Evolutionary conservation across 1,284 basidiomycete genomes (phyloP), one percentile per base, ranked within the genome.

Genomic region (Phylloboletellus chloephorus): DNA sequence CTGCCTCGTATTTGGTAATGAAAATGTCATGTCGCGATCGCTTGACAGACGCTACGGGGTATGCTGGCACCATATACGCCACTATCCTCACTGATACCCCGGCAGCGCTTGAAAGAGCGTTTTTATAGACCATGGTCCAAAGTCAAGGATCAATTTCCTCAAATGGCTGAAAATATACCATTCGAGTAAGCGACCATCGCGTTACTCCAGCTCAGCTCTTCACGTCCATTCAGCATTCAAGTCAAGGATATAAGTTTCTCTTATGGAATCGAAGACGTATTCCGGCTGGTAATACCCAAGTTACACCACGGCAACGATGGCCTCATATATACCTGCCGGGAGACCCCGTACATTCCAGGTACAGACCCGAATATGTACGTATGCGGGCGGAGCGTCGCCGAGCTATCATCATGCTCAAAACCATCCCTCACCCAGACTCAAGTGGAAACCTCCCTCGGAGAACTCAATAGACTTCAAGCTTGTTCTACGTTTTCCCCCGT

Each of bases 401-500:
- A n/a, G 11, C 4, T 20, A 20, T 31, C 29, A 29, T 36, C 13
- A 20, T 3, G 4, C 22, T 37, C 20, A 26, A 40, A 36, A 31
- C 34, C 13, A 37, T 25, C 8, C 29, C 13, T 38, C 17, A 15
- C n/a, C 22, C 58, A 96, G 92, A 50, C 66, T 97, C 53, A 99
- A 99, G 64, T 99, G 96, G 96, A 99, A 99, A 65, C 94, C 95
- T 1, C 93, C 96, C 3, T 88, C 86, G 3, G 96, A 98, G 58
- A 99, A 99, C 64, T 93, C 92, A 3, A 88, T 98, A 57, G 96
- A 99, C 65, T 98, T 98, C 71, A 91, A 91, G 60, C 81, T 98
- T 10, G 76, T 94, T 39, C 72, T 99, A 13, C 81, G 90, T 25
- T 99, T 98, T 61, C 93, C 95, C 2, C 80, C 91, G 3, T 63